A percentile compares a stretch with the other conserved stretches of the same genome.
Conservation (phyloP, 768 basidiomycete genomes). For the Naganishia randhawae region DNA sequence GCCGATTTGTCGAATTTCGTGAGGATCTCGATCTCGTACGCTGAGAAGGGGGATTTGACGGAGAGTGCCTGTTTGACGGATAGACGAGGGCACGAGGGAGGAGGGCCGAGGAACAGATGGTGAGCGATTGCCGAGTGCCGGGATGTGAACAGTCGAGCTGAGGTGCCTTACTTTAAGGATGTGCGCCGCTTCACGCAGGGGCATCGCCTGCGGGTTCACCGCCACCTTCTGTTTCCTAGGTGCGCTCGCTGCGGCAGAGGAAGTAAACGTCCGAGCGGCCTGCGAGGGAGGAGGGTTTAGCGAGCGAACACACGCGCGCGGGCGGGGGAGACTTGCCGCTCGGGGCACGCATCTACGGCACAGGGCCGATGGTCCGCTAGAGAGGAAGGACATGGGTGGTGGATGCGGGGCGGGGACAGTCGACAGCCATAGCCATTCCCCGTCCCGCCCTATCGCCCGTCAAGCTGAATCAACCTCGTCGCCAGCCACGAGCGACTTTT, state of each 20-base stretch:
- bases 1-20: conserved; percentile 73
- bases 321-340: neutral
- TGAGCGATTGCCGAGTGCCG: neutral
- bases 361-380: neutral
- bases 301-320: neutral
- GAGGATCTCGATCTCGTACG: conserved; percentile 75
- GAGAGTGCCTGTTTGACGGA: conserved; percentile 66
- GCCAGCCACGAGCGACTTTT: too few species aligned
- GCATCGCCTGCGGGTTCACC: conserved; percentile 46
- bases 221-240: conserved; percentile 34
- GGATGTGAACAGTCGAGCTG: neutral
- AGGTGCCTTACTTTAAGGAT: conserved; percentile 46
- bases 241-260: neutral
- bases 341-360: neutral
- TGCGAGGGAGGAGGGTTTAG: neutral
- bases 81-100: neutral
- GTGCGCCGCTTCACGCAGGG: conserved; percentile 43
- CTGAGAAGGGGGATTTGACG: conserved; percentile 68
- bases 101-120: neutral
- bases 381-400: neutral
- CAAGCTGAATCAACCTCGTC: too few species aligned
- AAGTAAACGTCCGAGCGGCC: neutral
- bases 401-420: neutral
- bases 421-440: neutral
- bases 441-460: neutral